These are phyloP conservation scores for Fraxinus excelsior DNA, from an alignment of 257 asterid genomes.

Conservation along the genomic window DNA sequence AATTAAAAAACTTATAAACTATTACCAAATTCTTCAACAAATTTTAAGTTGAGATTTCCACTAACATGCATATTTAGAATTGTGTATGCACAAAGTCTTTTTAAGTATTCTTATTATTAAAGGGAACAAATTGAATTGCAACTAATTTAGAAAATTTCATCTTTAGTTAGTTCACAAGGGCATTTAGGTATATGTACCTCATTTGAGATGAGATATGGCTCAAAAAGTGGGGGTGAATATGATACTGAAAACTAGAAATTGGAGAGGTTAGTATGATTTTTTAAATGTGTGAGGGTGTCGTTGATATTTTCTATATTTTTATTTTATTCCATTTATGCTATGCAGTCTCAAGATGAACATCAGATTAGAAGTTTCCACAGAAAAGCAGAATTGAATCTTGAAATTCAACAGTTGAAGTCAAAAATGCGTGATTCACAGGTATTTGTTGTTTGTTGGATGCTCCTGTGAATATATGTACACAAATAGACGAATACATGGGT, in stretches of 20 bases:
- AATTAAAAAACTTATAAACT: no score
- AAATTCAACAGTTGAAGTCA: constrained; percentile 88
- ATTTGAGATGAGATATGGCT: no score
- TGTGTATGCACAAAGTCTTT: no score
- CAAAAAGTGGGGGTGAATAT: no score
- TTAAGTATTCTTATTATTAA: no score
- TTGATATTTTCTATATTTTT: not conserved
- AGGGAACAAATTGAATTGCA: no score
- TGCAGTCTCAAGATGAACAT: constrained; percentile 83
- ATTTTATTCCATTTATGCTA: constrained; percentile 20
- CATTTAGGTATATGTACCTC: no score
- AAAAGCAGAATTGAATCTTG: constrained; percentile 94
- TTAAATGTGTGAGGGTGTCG: not conserved
- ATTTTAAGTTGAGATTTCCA: no score
- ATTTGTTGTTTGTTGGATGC: constrained; percentile 15
- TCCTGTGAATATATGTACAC: not conserved
- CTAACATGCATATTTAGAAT: no score
- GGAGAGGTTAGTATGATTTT: not conserved
- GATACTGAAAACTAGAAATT: not conserved
- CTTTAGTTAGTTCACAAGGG: no score
- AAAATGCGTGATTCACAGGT: constrained; percentile 99
- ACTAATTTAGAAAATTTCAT: no score
- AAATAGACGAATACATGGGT: not conserved
- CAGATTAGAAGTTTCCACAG: constrained; percentile 81
- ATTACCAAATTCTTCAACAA: no score